Conservation (phyloP, 306 rosid species). For the Sphenostylis stenocarpa region DNA sequence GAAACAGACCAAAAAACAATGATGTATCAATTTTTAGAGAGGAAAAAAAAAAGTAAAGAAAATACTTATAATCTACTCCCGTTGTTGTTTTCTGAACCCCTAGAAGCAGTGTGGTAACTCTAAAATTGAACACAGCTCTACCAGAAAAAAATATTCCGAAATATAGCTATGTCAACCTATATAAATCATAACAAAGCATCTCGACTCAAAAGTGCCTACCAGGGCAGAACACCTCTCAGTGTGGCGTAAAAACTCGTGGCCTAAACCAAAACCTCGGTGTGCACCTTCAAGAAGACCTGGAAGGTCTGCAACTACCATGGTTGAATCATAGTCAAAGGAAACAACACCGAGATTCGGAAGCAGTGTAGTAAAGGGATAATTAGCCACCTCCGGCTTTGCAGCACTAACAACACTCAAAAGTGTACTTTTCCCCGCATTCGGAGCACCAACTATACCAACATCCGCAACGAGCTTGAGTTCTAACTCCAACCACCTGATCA, state of each 20-base stretch:
- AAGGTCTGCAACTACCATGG: slow-evolving; percentile 95
- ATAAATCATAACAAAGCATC: slow-evolving; percentile 19
- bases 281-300: slow-evolving; percentile 99
- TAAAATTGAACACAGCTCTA: slow-evolving; percentile 6
- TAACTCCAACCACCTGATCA: slow-evolving; percentile 92
- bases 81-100: background rate
- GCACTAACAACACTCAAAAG: slow-evolving; percentile 93
- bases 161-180: slow-evolving; percentile 20
- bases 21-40: background rate
- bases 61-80: slow-evolving; percentile 3
- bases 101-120: background rate
- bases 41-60: background rate
- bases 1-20: background rate
- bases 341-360: slow-evolving; percentile 96
- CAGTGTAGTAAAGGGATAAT: slow-evolving; percentile 93
- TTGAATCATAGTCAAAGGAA: slow-evolving; percentile 87
- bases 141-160: background rate
- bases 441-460: slow-evolving; percentile 95
- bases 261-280: slow-evolving; percentile 93
- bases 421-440: slow-evolving; percentile 98
- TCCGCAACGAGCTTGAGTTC: slow-evolving; percentile 97
- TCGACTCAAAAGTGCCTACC: slow-evolving; percentile 50
- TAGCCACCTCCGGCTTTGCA: slow-evolving; percentile 87
- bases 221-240: slow-evolving; percentile 94
- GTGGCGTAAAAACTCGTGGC: slow-evolving; percentile 93